Evolutionary conservation across 2,329 filamentous ascomycete species (phyloP).

Genomic region (Anthostomella pinea): DNA sequence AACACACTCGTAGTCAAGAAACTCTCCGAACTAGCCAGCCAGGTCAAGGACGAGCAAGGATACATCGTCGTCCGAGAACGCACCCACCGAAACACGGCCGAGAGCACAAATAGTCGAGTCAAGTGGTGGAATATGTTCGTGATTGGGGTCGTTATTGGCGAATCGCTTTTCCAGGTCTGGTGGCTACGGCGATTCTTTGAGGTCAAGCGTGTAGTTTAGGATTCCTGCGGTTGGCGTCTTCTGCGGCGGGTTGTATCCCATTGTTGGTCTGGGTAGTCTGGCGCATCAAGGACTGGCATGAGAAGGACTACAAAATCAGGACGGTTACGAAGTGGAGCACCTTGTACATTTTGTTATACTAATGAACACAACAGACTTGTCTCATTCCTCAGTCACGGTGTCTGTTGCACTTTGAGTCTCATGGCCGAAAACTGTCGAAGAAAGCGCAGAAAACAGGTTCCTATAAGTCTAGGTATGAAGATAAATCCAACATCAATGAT

Average conservation of each 20-base stretch:
- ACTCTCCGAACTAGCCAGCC: constrained; percentile 79
- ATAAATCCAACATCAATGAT: no score
- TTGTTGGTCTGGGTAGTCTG: constrained; percentile 22
- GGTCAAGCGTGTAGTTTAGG: constrained; percentile 66
- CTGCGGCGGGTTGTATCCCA: constrained; percentile 1
- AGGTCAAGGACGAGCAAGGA: constrained; percentile 96
- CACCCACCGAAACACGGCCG: constrained; percentile 95
- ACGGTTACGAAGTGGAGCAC: constrained; percentile 10
- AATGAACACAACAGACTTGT: constrained; percentile 18
- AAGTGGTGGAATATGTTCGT: constrained; percentile 99
- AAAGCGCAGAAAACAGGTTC: no score
- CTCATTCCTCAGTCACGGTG: no score
- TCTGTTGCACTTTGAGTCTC: no score
- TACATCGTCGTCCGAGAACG: constrained; percentile 96
- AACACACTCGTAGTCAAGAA: constrained; percentile 61
- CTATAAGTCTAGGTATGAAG: no score
- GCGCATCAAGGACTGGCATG: constrained; percentile 22
- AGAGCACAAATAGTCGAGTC: constrained; percentile 94
- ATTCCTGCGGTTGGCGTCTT: constrained; percentile 1
- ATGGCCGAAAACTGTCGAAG: no score
- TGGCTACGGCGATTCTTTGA: constrained; percentile 99
- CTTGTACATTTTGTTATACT: constrained; percentile 21
- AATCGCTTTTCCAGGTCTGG: constrained; percentile 98
- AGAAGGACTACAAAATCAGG: constrained; percentile 16
- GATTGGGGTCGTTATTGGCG: constrained; percentile 79